Conservation (phyloP, 305 asterid genomes). For the Fraxinus angustifolia region DNA sequence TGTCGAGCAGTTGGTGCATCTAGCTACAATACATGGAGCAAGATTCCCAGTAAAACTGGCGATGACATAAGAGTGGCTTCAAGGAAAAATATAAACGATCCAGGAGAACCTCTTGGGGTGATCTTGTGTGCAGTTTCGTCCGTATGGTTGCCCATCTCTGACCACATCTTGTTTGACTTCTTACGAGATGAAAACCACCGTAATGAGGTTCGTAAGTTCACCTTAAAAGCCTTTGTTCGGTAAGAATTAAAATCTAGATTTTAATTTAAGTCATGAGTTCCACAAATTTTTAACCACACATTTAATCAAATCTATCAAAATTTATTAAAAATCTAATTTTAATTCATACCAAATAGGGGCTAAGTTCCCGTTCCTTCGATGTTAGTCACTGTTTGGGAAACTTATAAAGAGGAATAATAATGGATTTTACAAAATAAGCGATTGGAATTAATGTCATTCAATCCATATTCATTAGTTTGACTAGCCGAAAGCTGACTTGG, state of each 20-base stretch:
- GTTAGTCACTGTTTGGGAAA: neutral
- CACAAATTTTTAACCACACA: too few relatives aligned
- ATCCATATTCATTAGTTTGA: neutral
- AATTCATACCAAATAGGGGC: too few relatives aligned
- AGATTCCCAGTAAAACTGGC: slow-evolving; percentile 52
- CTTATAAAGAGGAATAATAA: neutral
- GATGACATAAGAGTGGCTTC: slow-evolving; percentile 67
- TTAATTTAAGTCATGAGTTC: too few relatives aligned
- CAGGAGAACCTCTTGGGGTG: slow-evolving; percentile 76
- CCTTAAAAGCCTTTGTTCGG: neutral
- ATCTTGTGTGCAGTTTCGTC: slow-evolving; percentile 65
- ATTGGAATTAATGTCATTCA: neutral
- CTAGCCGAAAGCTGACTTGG: neutral
- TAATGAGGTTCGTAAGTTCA: slow-evolving; percentile 51
- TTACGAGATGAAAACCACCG: slow-evolving; percentile 67
- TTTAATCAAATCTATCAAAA: too few relatives aligned
- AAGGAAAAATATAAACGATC: slow-evolving; percentile 61
- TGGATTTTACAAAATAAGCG: neutral
- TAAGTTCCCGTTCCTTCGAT: neutral
- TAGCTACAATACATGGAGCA: slow-evolving; percentile 72
- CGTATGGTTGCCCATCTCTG: slow-evolving; percentile 75
- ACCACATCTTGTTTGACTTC: slow-evolving; percentile 57
- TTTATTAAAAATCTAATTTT: too few relatives aligned
- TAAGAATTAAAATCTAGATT: too few relatives aligned
- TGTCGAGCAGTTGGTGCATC: slow-evolving; percentile 68